Evolutionary conservation across 2,329 filamentous ascomycete genomes (phyloP).

Genomic region (Arthrobotrys conoides): DNA sequence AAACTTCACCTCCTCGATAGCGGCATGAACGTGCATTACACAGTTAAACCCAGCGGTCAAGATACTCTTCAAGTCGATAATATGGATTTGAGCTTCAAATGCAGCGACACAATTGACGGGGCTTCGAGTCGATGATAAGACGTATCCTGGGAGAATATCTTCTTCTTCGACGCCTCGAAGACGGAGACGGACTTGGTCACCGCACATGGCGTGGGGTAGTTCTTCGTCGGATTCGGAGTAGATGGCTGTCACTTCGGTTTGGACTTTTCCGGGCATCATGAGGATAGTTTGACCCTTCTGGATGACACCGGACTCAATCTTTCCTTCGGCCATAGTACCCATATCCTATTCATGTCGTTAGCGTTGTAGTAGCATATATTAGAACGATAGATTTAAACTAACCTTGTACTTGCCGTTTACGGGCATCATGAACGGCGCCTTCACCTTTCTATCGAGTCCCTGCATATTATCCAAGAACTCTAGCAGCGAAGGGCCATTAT

Average conservation of each 20-base stretch:
- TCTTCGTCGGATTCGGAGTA: slow-evolving; percentile 98
- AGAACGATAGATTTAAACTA: neutral
- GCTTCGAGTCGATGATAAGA: slow-evolving; percentile 93
- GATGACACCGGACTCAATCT: slow-evolving; percentile 93
- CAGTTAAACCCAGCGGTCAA: slow-evolving; percentile 96
- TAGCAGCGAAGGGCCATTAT: slow-evolving; percentile 87
- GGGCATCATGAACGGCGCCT: slow-evolving; percentile 99
- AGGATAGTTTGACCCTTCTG: slow-evolving; percentile 88
- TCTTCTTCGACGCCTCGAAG: slow-evolving; percentile 97
- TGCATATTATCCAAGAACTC: slow-evolving; percentile 97
- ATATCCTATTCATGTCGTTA: slow-evolving; percentile 74
- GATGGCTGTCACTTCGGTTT: slow-evolving; percentile 83
- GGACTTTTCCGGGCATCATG: slow-evolving; percentile 95
- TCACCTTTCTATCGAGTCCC: slow-evolving; percentile 92
- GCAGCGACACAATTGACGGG: slow-evolving; percentile 88
- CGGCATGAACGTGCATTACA: slow-evolving; percentile 95
- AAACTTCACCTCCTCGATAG: slow-evolving; percentile 97
- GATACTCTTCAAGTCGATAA: slow-evolving; percentile 94
- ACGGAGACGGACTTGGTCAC: slow-evolving; percentile 93
- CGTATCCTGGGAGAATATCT: slow-evolving; percentile 94
- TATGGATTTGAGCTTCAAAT: slow-evolving; percentile 97
- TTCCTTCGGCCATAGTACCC: slow-evolving; percentile 97
- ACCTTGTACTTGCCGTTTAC: slow-evolving; percentile 90
- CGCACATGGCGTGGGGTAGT: slow-evolving; percentile 82
- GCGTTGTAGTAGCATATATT: neutral